phyloP scores from a whole-genome alignment of 768 basidiomycete species.

The Mrakia gelida region DNA sequence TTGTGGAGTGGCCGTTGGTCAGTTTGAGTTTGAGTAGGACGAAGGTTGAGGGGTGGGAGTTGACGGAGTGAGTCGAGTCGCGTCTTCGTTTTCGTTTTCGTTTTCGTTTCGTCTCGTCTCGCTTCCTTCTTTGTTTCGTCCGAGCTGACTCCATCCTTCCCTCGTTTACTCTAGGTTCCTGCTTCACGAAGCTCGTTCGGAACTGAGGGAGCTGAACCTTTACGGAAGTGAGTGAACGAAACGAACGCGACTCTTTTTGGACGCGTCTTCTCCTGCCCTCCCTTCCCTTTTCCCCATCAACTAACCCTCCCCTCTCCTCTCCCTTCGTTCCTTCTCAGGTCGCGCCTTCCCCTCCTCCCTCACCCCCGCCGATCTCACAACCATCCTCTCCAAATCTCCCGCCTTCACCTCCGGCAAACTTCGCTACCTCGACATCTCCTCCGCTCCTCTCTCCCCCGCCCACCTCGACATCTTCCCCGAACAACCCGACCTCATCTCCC shows the following conservation, averaged over 20 bases:
- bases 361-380: conserved; percentile 58
- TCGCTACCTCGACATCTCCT: conserved; percentile 85
- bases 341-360: conserved; percentile 62
- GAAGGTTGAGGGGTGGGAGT: conserved; percentile 50
- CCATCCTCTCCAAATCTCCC: conserved; percentile 68
- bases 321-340: neutral
- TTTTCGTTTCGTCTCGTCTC: neutral
- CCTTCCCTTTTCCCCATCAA: neutral
- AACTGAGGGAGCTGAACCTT: conserved; percentile 65
- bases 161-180: conserved; percentile 41
- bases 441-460: conserved; percentile 62
- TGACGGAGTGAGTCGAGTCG: conserved; percentile 20
- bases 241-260: neutral
- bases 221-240: conserved; percentile 76
- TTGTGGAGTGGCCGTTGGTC: conserved; percentile 56
- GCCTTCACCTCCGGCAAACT: conserved; percentile 71
- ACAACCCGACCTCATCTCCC: conserved; percentile 72
- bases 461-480: conserved; percentile 55
- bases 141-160: neutral
- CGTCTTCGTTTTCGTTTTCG: neutral
- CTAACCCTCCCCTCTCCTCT: neutral
- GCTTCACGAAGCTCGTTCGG: conserved; percentile 35
- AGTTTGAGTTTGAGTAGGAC: conserved; percentile 78
- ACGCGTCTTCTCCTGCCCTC: neutral
- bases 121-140: neutral